These are phyloP conservation scores for Podospora pseudocomata DNA, from an alignment of 495 filamentous ascomycete species.

Conservation along the genomic window DNA sequence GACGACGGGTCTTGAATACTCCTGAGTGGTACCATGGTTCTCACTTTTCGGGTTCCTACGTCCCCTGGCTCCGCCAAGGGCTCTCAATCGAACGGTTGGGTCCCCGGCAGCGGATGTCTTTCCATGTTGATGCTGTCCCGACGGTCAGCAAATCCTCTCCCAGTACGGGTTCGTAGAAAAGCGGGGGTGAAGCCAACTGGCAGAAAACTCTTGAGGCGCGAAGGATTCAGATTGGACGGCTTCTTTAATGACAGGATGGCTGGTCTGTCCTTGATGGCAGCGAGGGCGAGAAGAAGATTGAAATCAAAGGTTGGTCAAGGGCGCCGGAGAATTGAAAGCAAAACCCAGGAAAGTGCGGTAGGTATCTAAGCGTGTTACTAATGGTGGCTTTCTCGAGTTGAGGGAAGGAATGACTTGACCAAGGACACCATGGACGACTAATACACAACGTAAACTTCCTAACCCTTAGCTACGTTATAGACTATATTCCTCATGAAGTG, in stretches of 20 bases:
- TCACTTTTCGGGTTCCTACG: not conserved
- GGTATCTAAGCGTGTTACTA: too few relatives aligned
- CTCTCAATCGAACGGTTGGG: not conserved
- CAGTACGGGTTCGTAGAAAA: not conserved
- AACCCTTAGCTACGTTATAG: too few relatives aligned
- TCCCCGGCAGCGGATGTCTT: not conserved
- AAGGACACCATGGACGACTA: too few relatives aligned
- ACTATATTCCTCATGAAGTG: too few relatives aligned
- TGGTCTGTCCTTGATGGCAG: not conserved
- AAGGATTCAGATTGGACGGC: not conserved
- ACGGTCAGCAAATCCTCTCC: not conserved
- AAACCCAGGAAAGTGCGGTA: too few relatives aligned
- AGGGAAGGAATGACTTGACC: too few relatives aligned
- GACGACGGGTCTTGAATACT: not conserved
- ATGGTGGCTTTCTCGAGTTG: too few relatives aligned
- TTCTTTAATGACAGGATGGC: not conserved
- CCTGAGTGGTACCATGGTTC: not conserved
- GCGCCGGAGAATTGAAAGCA: too few relatives aligned
- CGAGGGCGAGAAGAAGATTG: not conserved
- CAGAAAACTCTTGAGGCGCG: not conserved
- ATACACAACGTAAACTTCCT: too few relatives aligned
- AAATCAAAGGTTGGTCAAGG: not conserved
- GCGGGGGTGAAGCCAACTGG: not conserved
- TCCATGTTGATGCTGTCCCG: not conserved
- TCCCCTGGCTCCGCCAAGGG: not conserved